A percentile compares a stretch with the other conserved stretches of the same genome.
These are phyloP conservation scores for Sonneratia alba DNA, from an alignment of 345 rosid species.

Conservation along the genomic window DNA sequence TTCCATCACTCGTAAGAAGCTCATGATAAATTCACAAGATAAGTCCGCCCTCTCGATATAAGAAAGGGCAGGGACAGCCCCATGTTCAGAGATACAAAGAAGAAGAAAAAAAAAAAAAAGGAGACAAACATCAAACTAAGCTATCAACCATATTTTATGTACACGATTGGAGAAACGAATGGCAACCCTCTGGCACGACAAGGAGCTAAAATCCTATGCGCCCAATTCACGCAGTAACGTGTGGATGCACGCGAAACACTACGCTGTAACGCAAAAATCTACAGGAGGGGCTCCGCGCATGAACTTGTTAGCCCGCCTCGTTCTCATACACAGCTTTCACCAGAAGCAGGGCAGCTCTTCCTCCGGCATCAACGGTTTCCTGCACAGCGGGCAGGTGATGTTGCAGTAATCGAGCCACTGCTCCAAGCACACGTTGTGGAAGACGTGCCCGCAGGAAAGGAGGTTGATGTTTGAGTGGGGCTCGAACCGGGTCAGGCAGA, in stretches of 20 bases:
- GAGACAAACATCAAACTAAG: neutral
- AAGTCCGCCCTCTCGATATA: neutral
- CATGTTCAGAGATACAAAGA: neutral
- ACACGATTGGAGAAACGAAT: neutral
- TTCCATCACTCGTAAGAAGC: neutral
- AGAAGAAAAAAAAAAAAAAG: neutral
- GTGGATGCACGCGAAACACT: neutral
- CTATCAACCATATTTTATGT: neutral
- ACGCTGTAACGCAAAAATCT: neutral
- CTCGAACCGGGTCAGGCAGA: conserved; percentile 13
- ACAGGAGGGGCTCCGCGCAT: neutral
- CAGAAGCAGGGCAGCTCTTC: conserved; percentile 15
- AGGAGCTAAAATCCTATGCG: neutral
- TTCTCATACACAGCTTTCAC: neutral
- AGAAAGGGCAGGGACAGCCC: neutral
- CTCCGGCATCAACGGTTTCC: conserved; percentile 15
- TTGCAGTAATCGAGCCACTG: conserved; percentile 21
- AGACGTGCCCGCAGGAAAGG: conserved; percentile 17
- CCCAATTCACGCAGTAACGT: neutral
- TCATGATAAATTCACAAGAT: neutral
- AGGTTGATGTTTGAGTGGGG: conserved; percentile 15
- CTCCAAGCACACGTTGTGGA: conserved; percentile 19
- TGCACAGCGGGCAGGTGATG: conserved; percentile 19
- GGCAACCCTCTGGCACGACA: neutral
- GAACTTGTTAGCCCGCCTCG: neutral